Conservation (phyloP, 306 rosid genomes). For the Corylus avellana region DNA sequence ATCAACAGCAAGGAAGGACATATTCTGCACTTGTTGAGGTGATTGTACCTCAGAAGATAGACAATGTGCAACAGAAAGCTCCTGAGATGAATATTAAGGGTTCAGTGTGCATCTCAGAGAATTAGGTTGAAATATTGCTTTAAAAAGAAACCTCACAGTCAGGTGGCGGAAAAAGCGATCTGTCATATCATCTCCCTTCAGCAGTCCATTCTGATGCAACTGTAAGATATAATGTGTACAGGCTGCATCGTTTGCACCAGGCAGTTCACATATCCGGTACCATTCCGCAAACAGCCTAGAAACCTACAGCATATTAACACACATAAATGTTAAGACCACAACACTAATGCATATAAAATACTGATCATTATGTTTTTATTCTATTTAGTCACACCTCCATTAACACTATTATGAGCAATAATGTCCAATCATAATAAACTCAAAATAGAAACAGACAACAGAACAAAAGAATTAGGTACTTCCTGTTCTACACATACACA, state of each 20-base stretch:
- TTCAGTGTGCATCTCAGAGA: slow-evolving; percentile 8
- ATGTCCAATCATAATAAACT: background rate
- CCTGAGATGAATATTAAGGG: slow-evolving; percentile 43
- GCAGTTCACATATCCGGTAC: slow-evolving; percentile 86
- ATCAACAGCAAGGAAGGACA: slow-evolving; percentile 90
- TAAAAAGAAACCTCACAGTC: slow-evolving; percentile 46
- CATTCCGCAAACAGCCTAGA: slow-evolving; percentile 74
- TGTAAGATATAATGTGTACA: slow-evolving; percentile 66
- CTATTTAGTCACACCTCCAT: background rate
- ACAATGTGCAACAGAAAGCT: slow-evolving; percentile 77
- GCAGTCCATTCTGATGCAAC: slow-evolving; percentile 74
- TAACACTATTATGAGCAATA: background rate
- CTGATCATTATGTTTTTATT: background rate
- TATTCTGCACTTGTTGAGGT: slow-evolving; percentile 61
- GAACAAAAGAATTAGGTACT: background rate
- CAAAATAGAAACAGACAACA: background rate
- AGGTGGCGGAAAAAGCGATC: slow-evolving; percentile 83
- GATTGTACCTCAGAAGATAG: slow-evolving; percentile 80
- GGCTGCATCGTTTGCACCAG: slow-evolving; percentile 71
- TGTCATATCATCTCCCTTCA: slow-evolving; percentile 89
- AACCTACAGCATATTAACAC: slow-evolving; percentile 52
- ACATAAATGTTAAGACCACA: slow-evolving; percentile 10
- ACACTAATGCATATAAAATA: background rate
- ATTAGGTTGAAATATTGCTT: background rate
- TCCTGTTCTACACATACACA: background rate